phyloP scores from a whole-genome alignment of 805 yeast species.

The Torulaspora maleeae region DNA sequence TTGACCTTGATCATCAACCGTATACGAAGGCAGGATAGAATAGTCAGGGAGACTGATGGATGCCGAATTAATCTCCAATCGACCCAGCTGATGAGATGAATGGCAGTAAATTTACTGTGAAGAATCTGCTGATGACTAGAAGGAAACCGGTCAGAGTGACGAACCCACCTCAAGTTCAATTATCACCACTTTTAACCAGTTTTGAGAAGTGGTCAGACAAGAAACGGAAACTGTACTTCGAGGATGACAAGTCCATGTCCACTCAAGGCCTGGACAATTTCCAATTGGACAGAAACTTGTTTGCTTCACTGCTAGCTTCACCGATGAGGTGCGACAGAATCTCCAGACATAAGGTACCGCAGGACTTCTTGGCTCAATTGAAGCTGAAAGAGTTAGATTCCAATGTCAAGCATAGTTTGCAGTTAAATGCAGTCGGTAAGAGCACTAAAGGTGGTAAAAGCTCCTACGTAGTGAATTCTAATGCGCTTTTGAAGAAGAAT shows the following conservation, averaged over 20 bases:
- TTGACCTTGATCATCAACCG: not conserved
- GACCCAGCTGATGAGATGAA: not conserved
- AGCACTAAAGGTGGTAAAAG: slow-evolving; percentile 12
- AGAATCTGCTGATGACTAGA: slow-evolving; percentile 1
- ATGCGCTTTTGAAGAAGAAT: not conserved
- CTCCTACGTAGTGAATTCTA: slow-evolving; percentile 26
- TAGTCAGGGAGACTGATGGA: not conserved
- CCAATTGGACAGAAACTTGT: slow-evolving; percentile 34
- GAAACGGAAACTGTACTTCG: slow-evolving; percentile 19
- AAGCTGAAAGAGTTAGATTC: slow-evolving; percentile 20
- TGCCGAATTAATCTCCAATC: not conserved
- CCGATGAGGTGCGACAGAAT: slow-evolving; percentile 42
- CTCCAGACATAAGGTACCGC: slow-evolving; percentile 38
- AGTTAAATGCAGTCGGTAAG: slow-evolving; percentile 7
- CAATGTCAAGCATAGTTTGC: slow-evolving; percentile 10
- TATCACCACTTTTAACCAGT: slow-evolving; percentile 28
- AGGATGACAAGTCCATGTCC: not conserved
- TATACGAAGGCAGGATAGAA: not conserved
- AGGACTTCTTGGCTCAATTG: slow-evolving; percentile 37
- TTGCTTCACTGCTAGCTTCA: slow-evolving; percentile 40
- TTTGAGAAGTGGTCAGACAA: slow-evolving; percentile 37
- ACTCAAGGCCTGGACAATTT: slow-evolving; percentile 6
- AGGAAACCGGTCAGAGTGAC: not conserved
- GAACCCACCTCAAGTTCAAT: slow-evolving; percentile 2
- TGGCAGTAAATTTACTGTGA: not conserved